Percentiles rank a stretch among this genome's conserved stretches.
Evolutionary conservation across 1,139 yeast species (phyloP).

Genomic region (Scheffersomyces illinoinensis): DNA sequence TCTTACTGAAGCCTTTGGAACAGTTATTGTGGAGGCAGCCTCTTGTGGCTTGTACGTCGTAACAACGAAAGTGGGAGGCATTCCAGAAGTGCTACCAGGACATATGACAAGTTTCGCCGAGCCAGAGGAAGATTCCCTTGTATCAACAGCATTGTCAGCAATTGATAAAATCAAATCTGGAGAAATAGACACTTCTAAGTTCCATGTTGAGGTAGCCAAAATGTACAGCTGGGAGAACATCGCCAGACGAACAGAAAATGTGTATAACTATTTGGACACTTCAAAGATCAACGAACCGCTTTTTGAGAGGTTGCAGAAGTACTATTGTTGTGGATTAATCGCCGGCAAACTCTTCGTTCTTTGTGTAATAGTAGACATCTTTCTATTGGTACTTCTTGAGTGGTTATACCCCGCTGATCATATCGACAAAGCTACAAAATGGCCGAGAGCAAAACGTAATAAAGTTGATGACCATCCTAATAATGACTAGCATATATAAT

Average conservation of each 20-base stretch:
- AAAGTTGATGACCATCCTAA: not conserved
- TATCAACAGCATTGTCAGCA: slow-evolving; percentile 67
- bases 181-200: slow-evolving; percentile 66
- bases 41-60: slow-evolving; percentile 93
- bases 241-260: slow-evolving; percentile 81
- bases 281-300: slow-evolving; percentile 49
- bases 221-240: slow-evolving; percentile 96
- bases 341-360: slow-evolving; percentile 83
- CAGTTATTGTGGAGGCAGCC: slow-evolving; percentile 96
- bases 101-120: slow-evolving; percentile 93
- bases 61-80: slow-evolving; percentile 96
- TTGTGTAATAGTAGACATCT: slow-evolving; percentile 76
- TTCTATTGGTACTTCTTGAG: slow-evolving; percentile 63
- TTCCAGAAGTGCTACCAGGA: slow-evolving; percentile 91
- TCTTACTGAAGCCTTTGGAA: slow-evolving; percentile 96
- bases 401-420: slow-evolving; percentile 65
- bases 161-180: slow-evolving; percentile 57
- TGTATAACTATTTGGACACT: slow-evolving; percentile 61
- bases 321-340: slow-evolving; percentile 75
- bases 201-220: slow-evolving; percentile 73
- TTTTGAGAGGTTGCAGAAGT: slow-evolving; percentile 51
- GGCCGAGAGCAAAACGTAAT: slow-evolving; percentile 53
- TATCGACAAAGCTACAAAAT: slow-evolving; percentile 73
- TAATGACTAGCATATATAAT: not conserved
- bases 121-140: slow-evolving; percentile 79